Evolutionary conservation across 305 asterid genomes (phyloP).

Genomic region (Fraxinus albicans): DNA sequence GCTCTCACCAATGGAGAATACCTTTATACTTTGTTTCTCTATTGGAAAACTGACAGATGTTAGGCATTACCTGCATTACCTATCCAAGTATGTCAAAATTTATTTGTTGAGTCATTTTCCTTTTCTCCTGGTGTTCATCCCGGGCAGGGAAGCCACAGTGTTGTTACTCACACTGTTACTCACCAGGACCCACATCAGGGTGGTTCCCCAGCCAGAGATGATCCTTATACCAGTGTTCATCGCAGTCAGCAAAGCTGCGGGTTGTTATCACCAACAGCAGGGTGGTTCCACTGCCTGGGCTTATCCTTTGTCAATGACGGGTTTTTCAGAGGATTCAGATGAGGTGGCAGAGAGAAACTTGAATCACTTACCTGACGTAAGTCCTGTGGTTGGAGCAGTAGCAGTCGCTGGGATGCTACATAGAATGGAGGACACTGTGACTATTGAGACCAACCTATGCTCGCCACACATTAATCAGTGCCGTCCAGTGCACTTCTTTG

Average conservation of each 20-base stretch:
- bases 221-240: background rate
- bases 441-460: conserved; percentile 25
- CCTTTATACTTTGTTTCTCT: background rate
- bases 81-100: background rate
- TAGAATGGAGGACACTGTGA: conserved; percentile 42
- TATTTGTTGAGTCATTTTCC: background rate
- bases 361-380: background rate
- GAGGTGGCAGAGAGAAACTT: background rate
- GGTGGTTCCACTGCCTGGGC: background rate
- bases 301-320: background rate
- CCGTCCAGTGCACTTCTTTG: conserved; percentile 39
- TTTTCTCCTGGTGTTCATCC: background rate
- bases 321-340: background rate
- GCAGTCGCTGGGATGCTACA: conserved; percentile 36
- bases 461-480: conserved; percentile 26
- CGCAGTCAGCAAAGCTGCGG: background rate
- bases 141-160: background rate
- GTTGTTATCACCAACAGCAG: background rate
- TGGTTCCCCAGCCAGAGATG: background rate
- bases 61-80: background rate
- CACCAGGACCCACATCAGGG: background rate
- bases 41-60: background rate
- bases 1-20: background rate
- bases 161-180: background rate
- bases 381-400: conserved; percentile 30